Percentiles rank a stretch among this genome's conserved stretches.
phyloP scores from a whole-genome alignment of 257 asterid genomes.

The Linderniella brevidens region DNA sequence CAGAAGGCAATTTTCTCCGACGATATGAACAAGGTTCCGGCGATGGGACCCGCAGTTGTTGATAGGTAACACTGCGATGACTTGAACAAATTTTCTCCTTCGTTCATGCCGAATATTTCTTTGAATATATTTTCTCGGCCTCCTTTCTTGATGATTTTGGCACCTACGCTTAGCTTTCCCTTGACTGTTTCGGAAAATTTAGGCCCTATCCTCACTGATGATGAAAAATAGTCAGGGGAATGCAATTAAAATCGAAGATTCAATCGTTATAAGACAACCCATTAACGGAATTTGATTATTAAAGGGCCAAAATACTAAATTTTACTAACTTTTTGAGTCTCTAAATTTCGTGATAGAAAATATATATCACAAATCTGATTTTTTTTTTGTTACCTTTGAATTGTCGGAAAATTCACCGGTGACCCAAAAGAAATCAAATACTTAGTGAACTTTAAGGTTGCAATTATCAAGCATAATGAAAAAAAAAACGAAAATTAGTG shows the following conservation, averaged over 20 bases:
- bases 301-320: too few species aligned
- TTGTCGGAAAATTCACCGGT: too few species aligned
- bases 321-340: too few species aligned
- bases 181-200: conserved; percentile 61
- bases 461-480: too few species aligned
- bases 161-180: conserved; percentile 72
- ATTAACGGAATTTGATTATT: background rate
- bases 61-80: conserved; percentile 85
- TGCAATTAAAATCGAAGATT: background rate
- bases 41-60: conserved; percentile 82
- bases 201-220: conserved; percentile 48
- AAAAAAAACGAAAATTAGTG: too few species aligned
- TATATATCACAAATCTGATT: too few species aligned
- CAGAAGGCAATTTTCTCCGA: conserved; percentile 50
- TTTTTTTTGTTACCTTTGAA: too few species aligned
- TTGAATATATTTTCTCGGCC: conserved; percentile 59
- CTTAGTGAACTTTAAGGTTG: too few species aligned
- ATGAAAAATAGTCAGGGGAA: too few species aligned
- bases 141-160: conserved; percentile 50
- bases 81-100: conserved; percentile 47
- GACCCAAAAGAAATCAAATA: too few species aligned
- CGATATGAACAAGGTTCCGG: conserved; percentile 66
- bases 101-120: conserved; percentile 30
- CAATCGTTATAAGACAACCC: background rate
- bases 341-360: too few species aligned